Base-by-base conservation (phyloP, 2,329 filamentous ascomycete species). In the Pseudocercospora musae region DNA sequence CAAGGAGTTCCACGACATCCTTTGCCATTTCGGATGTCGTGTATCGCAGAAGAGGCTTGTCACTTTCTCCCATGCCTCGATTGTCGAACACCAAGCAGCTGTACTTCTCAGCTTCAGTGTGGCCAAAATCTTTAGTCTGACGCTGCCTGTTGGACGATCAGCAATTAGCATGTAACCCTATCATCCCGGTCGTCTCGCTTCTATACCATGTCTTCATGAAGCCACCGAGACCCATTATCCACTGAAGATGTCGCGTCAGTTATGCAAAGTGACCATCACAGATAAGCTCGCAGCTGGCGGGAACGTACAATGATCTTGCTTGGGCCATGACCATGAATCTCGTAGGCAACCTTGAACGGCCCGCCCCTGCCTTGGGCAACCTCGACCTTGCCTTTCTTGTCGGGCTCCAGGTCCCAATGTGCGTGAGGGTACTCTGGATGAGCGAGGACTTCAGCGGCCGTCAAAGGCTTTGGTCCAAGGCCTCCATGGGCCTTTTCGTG, bases 11-110 rank as follows among this genome's bases (percentile, higher is more conserved):
- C 66, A 93, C 73, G 23, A 85, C 76, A 77, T 96, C 92, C 63
- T 82, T 84, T 21, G 92, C 92, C 92, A 96, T 96, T 69, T 91
- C 89, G 42, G 84, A 88, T 2, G 92, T 95, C 29, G 89, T 89
- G 80, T 96, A 96, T 46, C 91, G 85, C 70, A 84, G 81, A 21
- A 90, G 73, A 0, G 92, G 92, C 75, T 90, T 92, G 78, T 90
- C 89, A 54, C 89, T 92, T 65, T 84, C 84, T 60, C 92, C 92
- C 73, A 96, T 89, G 66, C 92, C 92, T 69, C 92, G 86, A 78
- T 96, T 96, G 79, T 96, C 92, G 67, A 92, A 81, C 60, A 95
- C 78, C 6, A 96, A 83, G 59, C 87, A 88, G 0, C 89, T 88
- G 78, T 92, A 96, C 67, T 83, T 79, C 63, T 86, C 79, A 52